Conservation (phyloP, 2,329 filamentous ascomycete species). For the Claviceps sp. region DNA sequence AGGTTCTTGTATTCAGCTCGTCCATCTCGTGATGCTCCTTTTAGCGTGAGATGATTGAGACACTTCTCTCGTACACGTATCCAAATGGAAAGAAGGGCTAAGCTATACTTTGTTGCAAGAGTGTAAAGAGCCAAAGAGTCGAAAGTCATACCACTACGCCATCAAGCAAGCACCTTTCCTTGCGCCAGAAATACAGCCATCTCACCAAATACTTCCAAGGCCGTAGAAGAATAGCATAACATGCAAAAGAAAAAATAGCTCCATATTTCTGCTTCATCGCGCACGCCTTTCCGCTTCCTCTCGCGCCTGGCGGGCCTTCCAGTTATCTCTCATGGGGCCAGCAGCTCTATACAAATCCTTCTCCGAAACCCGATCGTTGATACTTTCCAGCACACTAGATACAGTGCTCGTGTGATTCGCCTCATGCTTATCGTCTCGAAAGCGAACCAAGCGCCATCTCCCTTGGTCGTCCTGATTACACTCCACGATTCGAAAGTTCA, state of each 20-base stretch:
- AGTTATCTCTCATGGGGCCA: conserved; percentile 60
- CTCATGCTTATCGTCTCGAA: conserved; percentile 84
- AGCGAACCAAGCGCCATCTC: conserved; percentile 76
- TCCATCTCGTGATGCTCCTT: too few relatives aligned
- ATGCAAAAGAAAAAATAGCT: background rate
- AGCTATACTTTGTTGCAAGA: background rate
- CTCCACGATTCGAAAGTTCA: conserved; percentile 84
- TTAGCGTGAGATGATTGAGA: too few relatives aligned
- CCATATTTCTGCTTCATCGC: conserved; percentile 1
- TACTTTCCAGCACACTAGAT: conserved; percentile 77
- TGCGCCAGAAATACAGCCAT: background rate
- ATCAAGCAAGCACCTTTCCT: background rate
- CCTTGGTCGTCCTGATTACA: conserved; percentile 66
- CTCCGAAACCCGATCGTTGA: conserved; percentile 72
- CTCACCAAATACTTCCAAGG: background rate
- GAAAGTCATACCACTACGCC: background rate
- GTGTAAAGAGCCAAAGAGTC: background rate
- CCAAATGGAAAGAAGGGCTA: too few relatives aligned
- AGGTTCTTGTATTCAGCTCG: too few relatives aligned
- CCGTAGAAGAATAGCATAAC: background rate
- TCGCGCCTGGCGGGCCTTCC: conserved; percentile 50
- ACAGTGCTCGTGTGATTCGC: conserved; percentile 83
- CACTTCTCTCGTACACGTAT: too few relatives aligned
- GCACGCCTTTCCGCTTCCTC: conserved; percentile 15
- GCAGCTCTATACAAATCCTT: conserved; percentile 62